phyloP scores from a whole-genome alignment of 2,329 filamentous ascomycete species.

The Claviceps sp. region DNA sequence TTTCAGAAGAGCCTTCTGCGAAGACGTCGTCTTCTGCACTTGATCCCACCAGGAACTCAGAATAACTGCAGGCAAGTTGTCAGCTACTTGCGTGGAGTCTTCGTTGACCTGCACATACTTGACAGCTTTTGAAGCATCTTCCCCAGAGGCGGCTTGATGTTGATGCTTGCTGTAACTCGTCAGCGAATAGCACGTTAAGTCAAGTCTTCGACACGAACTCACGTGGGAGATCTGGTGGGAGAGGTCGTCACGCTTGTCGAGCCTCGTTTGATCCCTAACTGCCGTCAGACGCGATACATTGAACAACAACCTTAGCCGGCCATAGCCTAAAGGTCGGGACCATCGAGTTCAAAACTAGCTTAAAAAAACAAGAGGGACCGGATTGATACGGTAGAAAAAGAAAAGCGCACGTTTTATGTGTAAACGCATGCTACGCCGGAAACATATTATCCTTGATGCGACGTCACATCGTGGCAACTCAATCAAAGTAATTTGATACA shows the following conservation, averaged over 20 bases:
- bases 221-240: conserved; percentile 1
- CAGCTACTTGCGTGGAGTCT: neutral
- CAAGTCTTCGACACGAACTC: neutral
- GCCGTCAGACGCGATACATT: neutral
- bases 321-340: neutral
- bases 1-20: conserved; percentile 3
- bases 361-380: neutral
- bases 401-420: neutral
- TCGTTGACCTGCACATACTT: conserved; percentile 2
- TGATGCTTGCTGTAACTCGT: conserved; percentile 1
- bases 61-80: neutral
- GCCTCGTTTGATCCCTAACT: conserved; percentile 1
- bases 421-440: too few species aligned
- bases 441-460: too few species aligned
- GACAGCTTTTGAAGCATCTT: conserved; percentile 3
- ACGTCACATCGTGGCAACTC: neutral
- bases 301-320: neutral
- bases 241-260: conserved; percentile 1
- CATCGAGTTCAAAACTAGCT: neutral
- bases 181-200: neutral
- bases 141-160: conserved; percentile 5
- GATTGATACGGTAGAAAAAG: neutral
- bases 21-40: conserved; percentile 11
- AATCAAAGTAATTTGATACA: neutral
- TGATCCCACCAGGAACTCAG: conserved; percentile 8